Conservation (phyloP, 106 monocot species). For the Acanthochlamys bracteata region DNA sequence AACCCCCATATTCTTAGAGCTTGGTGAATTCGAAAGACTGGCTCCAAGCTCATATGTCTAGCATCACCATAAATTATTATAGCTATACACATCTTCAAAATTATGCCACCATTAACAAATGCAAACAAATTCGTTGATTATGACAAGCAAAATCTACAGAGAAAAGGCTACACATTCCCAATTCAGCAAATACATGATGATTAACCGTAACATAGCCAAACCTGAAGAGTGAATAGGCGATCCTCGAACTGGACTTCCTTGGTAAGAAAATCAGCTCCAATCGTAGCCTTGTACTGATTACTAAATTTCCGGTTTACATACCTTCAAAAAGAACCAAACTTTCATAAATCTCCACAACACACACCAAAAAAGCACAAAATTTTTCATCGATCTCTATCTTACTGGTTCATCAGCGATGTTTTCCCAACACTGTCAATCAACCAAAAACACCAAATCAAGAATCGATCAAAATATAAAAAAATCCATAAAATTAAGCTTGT, state of each 20-base stretch:
- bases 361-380: not conserved
- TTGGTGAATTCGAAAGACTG: no score
- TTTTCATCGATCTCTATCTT: not conserved
- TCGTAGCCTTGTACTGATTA: constrained; percentile 79
- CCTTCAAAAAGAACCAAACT: constrained; percentile 9
- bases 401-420: constrained; percentile 42
- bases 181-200: no score
- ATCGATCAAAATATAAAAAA: not conserved
- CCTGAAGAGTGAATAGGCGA: constrained; percentile 43
- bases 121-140: no score
- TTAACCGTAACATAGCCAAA: not conserved
- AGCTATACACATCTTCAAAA: no score
- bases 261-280: constrained; percentile 74
- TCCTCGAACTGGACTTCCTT: constrained; percentile 78
- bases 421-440: constrained; percentile 24
- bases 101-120: no score
- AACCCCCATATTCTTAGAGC: no score
- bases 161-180: no score
- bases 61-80: no score
- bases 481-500: not conserved
- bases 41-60: no score
- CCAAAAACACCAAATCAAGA: not conserved
- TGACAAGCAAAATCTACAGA: no score
- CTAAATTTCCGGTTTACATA: constrained; percentile 46
- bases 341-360: not conserved